These are phyloP conservation scores for Yamadazyma nakazawae DNA, from an alignment of 805 yeast genomes.

Conservation along the genomic window DNA sequence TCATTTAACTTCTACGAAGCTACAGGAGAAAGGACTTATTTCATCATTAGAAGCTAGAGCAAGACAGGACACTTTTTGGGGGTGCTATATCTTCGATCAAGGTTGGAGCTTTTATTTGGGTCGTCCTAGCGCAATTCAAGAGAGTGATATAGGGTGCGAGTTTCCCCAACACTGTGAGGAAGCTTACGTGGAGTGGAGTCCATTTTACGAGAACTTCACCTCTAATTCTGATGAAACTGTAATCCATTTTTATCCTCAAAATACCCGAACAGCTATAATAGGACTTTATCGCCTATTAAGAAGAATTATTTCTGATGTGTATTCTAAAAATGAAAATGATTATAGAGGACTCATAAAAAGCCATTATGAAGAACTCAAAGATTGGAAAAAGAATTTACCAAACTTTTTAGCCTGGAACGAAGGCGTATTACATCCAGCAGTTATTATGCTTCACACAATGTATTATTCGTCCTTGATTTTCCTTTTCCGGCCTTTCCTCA, in stretches of 20 bases:
- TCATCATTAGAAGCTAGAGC: constrained; percentile 10
- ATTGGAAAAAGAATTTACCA: constrained; percentile 8
- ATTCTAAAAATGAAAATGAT: constrained; percentile 6
- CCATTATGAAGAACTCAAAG: constrained; percentile 1
- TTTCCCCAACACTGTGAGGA: constrained; percentile 6
- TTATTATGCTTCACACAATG: constrained; percentile 13
- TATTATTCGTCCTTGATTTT: constrained; percentile 11
- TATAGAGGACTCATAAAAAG: constrained; percentile 2
- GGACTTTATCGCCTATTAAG: constrained; percentile 7
- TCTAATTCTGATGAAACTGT: background rate
- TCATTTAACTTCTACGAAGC: constrained; percentile 6
- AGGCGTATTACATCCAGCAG: constrained; percentile 8
- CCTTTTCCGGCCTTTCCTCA: constrained; percentile 11
- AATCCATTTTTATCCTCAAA: constrained; percentile 7
- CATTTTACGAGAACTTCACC: constrained; percentile 1
- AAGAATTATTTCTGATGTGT: constrained; percentile 5
- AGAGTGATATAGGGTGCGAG: constrained; percentile 2
- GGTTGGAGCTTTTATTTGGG: constrained; percentile 13
- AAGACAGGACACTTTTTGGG: constrained; percentile 12
- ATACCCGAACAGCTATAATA: constrained; percentile 6
- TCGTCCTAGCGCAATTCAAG: constrained; percentile 8
- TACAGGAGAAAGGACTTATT: constrained; percentile 6
- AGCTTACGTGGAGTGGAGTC: constrained; percentile 2
- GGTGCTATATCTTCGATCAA: constrained; percentile 12
- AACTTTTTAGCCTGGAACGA: background rate